A percentile compares a stretch with the other conserved stretches of the same genome.
Conservation (phyloP, 108 stramenopile species). For the Nitzschia putrida region DNA sequence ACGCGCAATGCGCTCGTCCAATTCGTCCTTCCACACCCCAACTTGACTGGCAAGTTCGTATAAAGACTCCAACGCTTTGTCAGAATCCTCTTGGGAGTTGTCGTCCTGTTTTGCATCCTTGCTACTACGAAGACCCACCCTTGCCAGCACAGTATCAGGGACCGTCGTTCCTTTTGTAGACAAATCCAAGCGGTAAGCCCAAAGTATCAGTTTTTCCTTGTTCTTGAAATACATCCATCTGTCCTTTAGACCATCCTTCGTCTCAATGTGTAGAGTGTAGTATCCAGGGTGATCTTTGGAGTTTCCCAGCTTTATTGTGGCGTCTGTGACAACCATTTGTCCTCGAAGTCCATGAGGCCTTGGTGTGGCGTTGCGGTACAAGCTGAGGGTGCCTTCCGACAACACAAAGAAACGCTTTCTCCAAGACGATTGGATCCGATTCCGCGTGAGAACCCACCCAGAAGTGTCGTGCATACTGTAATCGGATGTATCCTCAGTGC, state of each 20-base stretch:
- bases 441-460: conserved; percentile 70
- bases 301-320: conserved; percentile 44
- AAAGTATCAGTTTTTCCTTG: conserved; percentile 48
- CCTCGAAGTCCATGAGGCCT: conserved; percentile 59
- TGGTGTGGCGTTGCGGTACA: conserved; percentile 63
- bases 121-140: conserved; percentile 4
- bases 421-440: conserved; percentile 55
- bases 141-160: neutral
- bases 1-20: conserved; percentile 32
- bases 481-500: conserved; percentile 31
- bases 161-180: conserved; percentile 24
- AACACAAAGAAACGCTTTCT: conserved; percentile 63
- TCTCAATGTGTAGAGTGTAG: conserved; percentile 48
- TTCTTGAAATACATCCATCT: conserved; percentile 62
- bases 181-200: conserved; percentile 62
- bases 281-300: conserved; percentile 36
- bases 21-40: conserved; percentile 28
- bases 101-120: conserved; percentile 6
- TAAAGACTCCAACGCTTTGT: conserved; percentile 35
- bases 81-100: conserved; percentile 7
- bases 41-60: conserved; percentile 32
- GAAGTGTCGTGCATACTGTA: conserved; percentile 38
- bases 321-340: conserved; percentile 53
- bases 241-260: conserved; percentile 52
- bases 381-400: conserved; percentile 60